phyloP scores from a whole-genome alignment of 805 yeast species.

The Ogataea pilisensis region DNA sequence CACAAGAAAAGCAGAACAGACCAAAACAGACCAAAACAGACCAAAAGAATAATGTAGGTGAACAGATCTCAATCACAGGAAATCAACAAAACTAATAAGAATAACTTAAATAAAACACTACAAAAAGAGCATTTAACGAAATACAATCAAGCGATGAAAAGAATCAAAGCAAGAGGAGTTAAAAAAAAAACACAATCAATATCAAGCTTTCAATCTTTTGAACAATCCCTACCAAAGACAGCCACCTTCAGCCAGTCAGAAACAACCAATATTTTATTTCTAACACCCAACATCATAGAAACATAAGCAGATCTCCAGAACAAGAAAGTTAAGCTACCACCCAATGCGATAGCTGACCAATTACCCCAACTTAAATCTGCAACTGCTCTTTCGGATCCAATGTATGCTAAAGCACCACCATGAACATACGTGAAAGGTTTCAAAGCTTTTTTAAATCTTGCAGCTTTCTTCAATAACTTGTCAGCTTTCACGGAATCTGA shows the following conservation, averaged over 20 bases:
- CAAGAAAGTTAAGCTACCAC: constrained; percentile 81
- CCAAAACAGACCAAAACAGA: too few relatives aligned
- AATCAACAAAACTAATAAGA: too few relatives aligned
- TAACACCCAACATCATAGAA: constrained; percentile 83
- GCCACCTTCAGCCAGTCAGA: constrained; percentile 86
- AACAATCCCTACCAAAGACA: constrained; percentile 87
- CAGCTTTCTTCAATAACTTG: constrained; percentile 42
- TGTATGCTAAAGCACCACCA: constrained; percentile 89
- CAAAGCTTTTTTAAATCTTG: constrained; percentile 36
- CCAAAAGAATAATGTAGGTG: too few relatives aligned
- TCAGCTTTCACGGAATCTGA: constrained; percentile 40
- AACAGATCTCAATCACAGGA: too few relatives aligned
- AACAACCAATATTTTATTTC: constrained; percentile 80
- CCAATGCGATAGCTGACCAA: constrained; percentile 73
- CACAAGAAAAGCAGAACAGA: too few relatives aligned
- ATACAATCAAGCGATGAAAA: background rate
- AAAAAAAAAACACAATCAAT: background rate
- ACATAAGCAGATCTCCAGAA: constrained; percentile 95
- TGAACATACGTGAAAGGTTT: constrained; percentile 73
- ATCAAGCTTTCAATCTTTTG: constrained; percentile 57
- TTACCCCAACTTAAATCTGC: constrained; percentile 83
- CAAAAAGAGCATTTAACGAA: too few relatives aligned
- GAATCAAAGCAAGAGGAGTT: background rate
- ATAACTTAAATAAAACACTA: too few relatives aligned
- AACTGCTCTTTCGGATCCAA: constrained; percentile 88